Percentiles rank a stretch among this genome's conserved stretches.
phyloP scores from a whole-genome alignment of 2,329 filamentous ascomycete species.

The Apiospora marii region DNA sequence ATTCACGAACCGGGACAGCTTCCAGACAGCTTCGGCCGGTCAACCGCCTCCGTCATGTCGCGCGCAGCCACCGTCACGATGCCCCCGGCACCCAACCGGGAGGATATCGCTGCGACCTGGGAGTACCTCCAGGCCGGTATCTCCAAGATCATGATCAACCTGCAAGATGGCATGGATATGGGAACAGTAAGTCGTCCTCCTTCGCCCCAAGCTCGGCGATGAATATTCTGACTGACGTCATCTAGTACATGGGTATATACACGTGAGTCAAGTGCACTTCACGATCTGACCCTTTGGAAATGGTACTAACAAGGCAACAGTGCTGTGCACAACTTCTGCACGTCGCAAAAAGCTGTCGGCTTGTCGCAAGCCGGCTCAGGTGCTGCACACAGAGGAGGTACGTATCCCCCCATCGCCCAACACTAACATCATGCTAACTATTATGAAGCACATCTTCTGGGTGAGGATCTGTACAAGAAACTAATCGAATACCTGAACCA shows the following conservation, averaged over 20 bases:
- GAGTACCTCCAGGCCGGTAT: slow-evolving; percentile 87
- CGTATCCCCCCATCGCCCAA: slow-evolving; percentile 26
- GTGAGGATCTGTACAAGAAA: slow-evolving; percentile 94
- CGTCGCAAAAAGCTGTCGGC: slow-evolving; percentile 90
- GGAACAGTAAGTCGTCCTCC: slow-evolving; percentile 67
- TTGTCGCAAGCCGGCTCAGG: slow-evolving; percentile 49
- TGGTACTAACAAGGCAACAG: slow-evolving; percentile 55
- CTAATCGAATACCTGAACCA: slow-evolving; percentile 83
- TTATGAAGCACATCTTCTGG: slow-evolving; percentile 82
- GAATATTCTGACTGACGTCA: slow-evolving; percentile 1
- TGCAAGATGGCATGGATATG: slow-evolving; percentile 94
- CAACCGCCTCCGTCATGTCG: neutral
- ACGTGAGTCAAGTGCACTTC: slow-evolving; percentile 63
- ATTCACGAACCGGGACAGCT: neutral
- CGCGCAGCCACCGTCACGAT: slow-evolving; percentile 46
- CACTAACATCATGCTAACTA: slow-evolving; percentile 6
- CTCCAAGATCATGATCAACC: slow-evolving; percentile 89
- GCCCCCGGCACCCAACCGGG: slow-evolving; percentile 66
- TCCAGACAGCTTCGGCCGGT: neutral
- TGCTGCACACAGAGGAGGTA: slow-evolving; percentile 77
- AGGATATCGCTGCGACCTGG: slow-evolving; percentile 74
- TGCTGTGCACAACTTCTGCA: slow-evolving; percentile 98
- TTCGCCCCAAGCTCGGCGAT: neutral
- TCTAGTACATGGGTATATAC: slow-evolving; percentile 95
- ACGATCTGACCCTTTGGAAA: neutral